These are phyloP conservation scores for Pestalotiopsis sp. DNA, from an alignment of 2,329 filamentous ascomycete genomes.

Conservation along the genomic window DNA sequence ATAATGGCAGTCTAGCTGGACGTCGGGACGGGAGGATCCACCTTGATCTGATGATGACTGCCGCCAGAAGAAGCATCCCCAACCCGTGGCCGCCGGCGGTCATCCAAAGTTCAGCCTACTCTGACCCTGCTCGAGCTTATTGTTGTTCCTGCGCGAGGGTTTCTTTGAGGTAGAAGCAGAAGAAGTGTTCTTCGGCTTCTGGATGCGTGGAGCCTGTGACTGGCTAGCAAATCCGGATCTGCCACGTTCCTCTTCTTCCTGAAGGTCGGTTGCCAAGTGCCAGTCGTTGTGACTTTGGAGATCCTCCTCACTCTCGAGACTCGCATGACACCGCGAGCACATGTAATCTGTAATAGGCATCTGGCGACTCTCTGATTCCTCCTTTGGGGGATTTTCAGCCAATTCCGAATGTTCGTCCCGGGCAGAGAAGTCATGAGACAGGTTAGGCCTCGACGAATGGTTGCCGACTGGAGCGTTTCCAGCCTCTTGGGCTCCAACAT, in stretches of 20 bases:
- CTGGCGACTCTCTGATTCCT: constrained; percentile 32
- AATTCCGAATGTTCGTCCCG: background rate
- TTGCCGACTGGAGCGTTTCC: constrained; percentile 19
- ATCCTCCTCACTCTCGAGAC: constrained; percentile 58
- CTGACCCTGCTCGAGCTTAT: constrained; percentile 58
- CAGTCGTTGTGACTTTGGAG: constrained; percentile 84
- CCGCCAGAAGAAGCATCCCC: constrained; percentile 9
- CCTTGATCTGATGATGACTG: constrained; percentile 14
- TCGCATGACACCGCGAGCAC: constrained; percentile 68
- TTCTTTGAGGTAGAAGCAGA: constrained; percentile 42
- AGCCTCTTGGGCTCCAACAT: constrained; percentile 27
- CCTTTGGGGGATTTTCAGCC: constrained; percentile 18
- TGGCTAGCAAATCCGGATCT: constrained; percentile 44
- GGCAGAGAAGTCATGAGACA: constrained; percentile 3
- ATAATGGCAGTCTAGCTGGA: constrained; percentile 1
- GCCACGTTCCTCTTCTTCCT: constrained; percentile 63
- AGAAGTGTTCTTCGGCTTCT: constrained; percentile 31
- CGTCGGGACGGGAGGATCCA: constrained; percentile 14
- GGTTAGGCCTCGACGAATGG: constrained; percentile 15
- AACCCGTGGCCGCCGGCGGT: constrained; percentile 22
- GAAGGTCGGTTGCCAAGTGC: constrained; percentile 89
- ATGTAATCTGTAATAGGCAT: constrained; percentile 38
- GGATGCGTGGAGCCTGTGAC: constrained; percentile 32
- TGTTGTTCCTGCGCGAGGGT: constrained; percentile 31
- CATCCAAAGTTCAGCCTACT: constrained; percentile 62